These are phyloP conservation scores for Globisporangium uncinulatum DNA, from an alignment of 352 stramenopile genomes.

Conservation along the genomic window DNA sequence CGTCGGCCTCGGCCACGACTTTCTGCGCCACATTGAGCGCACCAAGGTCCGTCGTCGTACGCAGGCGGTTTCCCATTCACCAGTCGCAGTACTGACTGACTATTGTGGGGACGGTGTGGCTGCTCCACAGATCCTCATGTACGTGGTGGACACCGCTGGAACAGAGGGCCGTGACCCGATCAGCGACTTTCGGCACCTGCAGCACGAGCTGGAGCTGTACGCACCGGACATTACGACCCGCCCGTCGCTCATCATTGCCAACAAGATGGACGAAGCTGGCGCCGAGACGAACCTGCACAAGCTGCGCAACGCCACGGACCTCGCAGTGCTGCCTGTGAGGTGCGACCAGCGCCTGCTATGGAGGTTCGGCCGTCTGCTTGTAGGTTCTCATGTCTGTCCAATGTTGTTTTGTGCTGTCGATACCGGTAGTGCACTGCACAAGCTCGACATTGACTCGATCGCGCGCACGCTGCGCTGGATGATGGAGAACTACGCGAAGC, in stretches of 20 bases:
- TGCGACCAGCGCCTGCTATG: constrained; percentile 10
- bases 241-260: constrained; percentile 81
- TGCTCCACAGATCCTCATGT: constrained; percentile 64
- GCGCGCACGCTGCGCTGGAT: constrained; percentile 67
- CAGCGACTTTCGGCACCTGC: constrained; percentile 69
- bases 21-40: constrained; percentile 98
- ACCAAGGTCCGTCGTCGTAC: constrained; percentile 79
- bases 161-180: constrained; percentile 76
- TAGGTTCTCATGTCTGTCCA: neutral
- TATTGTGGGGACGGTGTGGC: no score
- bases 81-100: neutral
- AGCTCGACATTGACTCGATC: constrained; percentile 80
- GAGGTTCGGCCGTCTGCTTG: neutral
- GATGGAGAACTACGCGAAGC: constrained; percentile 56
- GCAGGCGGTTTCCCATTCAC: neutral
- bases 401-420: neutral
- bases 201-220: constrained; percentile 84
- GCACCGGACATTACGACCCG: constrained; percentile 80
- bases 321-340: constrained; percentile 79
- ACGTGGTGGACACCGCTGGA: constrained; percentile 78
- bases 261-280: constrained; percentile 86
- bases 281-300: constrained; percentile 79
- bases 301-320: constrained; percentile 59
- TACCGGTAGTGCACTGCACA: constrained; percentile 68
- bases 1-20: constrained; percentile 97